These are phyloP conservation scores for Barnettozyma sp. DNA, from an alignment of 805 yeast species.

Conservation along the genomic window DNA sequence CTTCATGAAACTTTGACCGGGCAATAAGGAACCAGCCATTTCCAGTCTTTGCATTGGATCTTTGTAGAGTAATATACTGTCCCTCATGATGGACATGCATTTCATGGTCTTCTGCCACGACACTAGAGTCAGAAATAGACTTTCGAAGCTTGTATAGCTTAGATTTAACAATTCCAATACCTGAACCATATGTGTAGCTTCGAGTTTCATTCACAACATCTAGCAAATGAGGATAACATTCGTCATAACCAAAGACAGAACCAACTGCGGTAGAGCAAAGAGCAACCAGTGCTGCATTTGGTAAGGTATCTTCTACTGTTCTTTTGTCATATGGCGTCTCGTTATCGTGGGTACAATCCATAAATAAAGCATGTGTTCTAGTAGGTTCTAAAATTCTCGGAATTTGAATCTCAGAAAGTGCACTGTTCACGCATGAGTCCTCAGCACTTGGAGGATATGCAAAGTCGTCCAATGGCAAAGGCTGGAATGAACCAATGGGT, in stretches of 20 bases:
- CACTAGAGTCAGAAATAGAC: conserved; percentile 43
- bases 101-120: conserved; percentile 58
- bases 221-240: conserved; percentile 74
- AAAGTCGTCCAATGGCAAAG: conserved; percentile 69
- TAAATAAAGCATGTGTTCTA: conserved; percentile 88
- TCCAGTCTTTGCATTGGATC: conserved; percentile 78
- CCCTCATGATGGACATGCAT: conserved; percentile 94
- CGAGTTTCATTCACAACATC: conserved; percentile 76
- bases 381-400: conserved; percentile 60
- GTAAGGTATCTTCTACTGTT: conserved; percentile 89
- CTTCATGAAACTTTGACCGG: conserved; percentile 60
- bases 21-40: conserved; percentile 86
- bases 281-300: conserved; percentile 91
- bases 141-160: conserved; percentile 52
- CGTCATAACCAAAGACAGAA: conserved; percentile 90
- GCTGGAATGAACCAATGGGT: conserved; percentile 86
- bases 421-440: conserved; percentile 16
- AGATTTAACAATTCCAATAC: conserved; percentile 71
- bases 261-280: conserved; percentile 93
- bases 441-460: conserved; percentile 51
- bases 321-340: conserved; percentile 85
- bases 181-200: conserved; percentile 47
- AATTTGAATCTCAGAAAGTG: conserved; percentile 57
- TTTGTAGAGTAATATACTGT: conserved; percentile 84
- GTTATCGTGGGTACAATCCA: conserved; percentile 98